Evolutionary conservation across 2,329 filamentous ascomycete species (phyloP), one percentile per base, ranked within the genome.

Genomic region (Colletotrichum kahawae): DNA sequence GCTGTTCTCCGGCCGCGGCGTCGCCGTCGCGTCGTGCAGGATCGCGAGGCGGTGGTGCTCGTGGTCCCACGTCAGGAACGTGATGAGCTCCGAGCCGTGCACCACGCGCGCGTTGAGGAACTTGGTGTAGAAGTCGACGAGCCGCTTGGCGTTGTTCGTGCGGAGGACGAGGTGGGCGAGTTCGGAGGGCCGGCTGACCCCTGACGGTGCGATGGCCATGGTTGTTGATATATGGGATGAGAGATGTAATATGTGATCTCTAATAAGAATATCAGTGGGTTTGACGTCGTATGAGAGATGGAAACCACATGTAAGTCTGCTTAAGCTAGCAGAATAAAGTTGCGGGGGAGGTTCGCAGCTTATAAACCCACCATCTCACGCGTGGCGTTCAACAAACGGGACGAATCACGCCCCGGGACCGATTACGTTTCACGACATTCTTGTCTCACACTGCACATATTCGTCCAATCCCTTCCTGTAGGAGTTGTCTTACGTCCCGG

Each of bases 31-130:
- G 9, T 84, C 43, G 5, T 73, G 67, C 21, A 82, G n/a, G 48
- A 89, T 81, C 16, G 85, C 87, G 34, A 88, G 81, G 48, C 87
- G 86, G 77, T 89, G 87, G 75, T 88, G 87, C 77, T 88, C 87
- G 0, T 86, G 80, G 77, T 88, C 87, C 80, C 86, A 88, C 9
- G 82, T 81, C 36, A 88, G 74, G 75, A 88, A 88, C 1, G 83
- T 71, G 36, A 85, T 36, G 8, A 51, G 38, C 2, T 80, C 77
- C 56, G 77, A 81, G 38, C 81, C 76, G 70, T 77, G 78, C 33
- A 77, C 74, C 9, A 82, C 74, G 6, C 73, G 77, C 12, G 81
- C 86, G 59, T 83, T 81, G 4, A 87, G 81, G 68, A 86, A 84
- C 5, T 76, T 78, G 57, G 79, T 79, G 78, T 86, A 87, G 76